phyloP scores from a whole-genome alignment of 148 eudicot species.

The Silene uniflora region DNA sequence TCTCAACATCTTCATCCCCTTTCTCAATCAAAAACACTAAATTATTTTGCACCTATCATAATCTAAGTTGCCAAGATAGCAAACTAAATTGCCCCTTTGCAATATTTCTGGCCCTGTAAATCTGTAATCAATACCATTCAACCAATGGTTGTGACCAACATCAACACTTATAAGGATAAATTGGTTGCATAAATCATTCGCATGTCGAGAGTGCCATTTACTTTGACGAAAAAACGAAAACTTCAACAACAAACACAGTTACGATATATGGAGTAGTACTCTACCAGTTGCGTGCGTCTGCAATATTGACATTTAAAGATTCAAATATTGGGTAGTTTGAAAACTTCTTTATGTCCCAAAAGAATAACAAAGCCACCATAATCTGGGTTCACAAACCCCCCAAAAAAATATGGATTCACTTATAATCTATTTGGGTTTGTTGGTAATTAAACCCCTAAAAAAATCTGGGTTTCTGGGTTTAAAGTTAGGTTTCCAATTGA shows the following conservation, averaged over 20 bases:
- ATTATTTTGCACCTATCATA: too few relatives aligned
- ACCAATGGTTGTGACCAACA: constrained; percentile 54
- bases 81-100: constrained; percentile 35
- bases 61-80: not conserved
- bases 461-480: too few relatives aligned
- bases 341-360: not conserved
- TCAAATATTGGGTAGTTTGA: not conserved
- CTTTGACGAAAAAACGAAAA: not conserved
- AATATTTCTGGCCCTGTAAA: constrained; percentile 29
- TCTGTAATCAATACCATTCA: constrained; percentile 73
- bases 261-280: not conserved
- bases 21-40: too few relatives aligned
- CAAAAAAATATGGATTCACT: too few relatives aligned
- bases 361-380: not conserved
- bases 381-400: too few relatives aligned
- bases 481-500: too few relatives aligned
- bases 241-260: not conserved
- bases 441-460: too few relatives aligned
- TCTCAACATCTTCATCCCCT: too few relatives aligned
- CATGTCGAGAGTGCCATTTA: not conserved
- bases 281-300: not conserved
- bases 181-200: not conserved
- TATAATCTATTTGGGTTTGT: too few relatives aligned
- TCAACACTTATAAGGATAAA: not conserved
- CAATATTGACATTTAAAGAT: not conserved